Conservation (phyloP, 2,329 filamentous ascomycete genomes). For the Fusarium luffae region DNA sequence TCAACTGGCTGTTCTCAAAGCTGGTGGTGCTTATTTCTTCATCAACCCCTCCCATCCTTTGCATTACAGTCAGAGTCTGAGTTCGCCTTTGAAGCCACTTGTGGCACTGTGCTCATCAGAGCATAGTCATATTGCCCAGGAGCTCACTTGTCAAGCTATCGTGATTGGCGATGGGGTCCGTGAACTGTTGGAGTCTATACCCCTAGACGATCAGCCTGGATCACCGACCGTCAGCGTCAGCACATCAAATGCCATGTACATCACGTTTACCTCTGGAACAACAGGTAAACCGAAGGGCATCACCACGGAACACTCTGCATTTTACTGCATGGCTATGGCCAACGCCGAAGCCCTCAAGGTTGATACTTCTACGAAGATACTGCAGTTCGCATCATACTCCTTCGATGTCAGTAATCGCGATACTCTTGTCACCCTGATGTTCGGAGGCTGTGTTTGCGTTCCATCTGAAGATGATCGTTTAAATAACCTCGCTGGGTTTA, state of each 20-base stretch:
- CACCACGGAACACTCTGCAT: not conserved
- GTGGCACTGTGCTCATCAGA: not conserved
- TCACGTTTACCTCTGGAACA: slow-evolving; percentile 3
- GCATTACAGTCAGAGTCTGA: not conserved
- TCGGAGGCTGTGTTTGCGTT: not conserved
- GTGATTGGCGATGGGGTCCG: not conserved
- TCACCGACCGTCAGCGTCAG: not conserved
- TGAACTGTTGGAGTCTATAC: not conserved
- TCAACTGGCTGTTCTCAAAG: not conserved
- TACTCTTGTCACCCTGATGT: slow-evolving; percentile 1
- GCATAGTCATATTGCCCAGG: not conserved
- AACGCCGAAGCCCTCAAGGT: not conserved
- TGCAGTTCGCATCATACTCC: slow-evolving; percentile 7
- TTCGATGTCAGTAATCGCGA: slow-evolving; percentile 11
- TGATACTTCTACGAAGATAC: not conserved
- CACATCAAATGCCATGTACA: not conserved
- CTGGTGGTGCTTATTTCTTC: slow-evolving; percentile 4
- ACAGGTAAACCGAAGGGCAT: not conserved
- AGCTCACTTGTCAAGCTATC: not conserved
- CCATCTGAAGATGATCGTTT: not conserved
- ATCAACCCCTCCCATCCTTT: slow-evolving; percentile 3
- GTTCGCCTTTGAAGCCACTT: not conserved
- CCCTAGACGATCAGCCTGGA: not conserved
- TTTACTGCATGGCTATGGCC: slow-evolving; percentile 1
- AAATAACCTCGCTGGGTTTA: not conserved